Percentiles rank a stretch among this genome's conserved stretches.
phyloP scores from a whole-genome alignment of 108 stramenopile species.

The Skeletonema marinoi region DNA sequence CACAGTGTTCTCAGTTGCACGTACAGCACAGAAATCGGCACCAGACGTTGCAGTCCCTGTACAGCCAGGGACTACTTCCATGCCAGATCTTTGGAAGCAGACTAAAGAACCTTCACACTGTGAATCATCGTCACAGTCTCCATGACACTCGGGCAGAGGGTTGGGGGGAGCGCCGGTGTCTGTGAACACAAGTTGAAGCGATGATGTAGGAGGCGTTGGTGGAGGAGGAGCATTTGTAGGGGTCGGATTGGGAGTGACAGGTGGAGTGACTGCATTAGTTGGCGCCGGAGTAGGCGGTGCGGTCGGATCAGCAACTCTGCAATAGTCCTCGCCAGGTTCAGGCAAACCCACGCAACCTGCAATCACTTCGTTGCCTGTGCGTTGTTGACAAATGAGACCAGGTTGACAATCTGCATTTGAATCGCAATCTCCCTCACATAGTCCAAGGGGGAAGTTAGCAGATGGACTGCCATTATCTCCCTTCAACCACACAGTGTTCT shows the following conservation, averaged over 20 bases:
- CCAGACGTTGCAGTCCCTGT: not conserved
- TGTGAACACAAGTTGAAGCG: not conserved
- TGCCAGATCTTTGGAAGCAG: not conserved
- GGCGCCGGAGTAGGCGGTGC: not conserved
- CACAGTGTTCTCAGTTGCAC: not conserved
- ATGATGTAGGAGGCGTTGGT: not conserved
- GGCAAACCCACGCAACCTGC: slow-evolving; percentile 9
- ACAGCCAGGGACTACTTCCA: not conserved
- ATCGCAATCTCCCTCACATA: slow-evolving; percentile 24
- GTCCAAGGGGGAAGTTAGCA: slow-evolving; percentile 9
- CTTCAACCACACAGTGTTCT: not conserved
- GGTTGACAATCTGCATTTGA: not conserved
- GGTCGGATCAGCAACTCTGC: not conserved
- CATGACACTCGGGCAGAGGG: not conserved
- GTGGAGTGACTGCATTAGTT: no score
- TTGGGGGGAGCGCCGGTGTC: not conserved
- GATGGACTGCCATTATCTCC: slow-evolving; percentile 5
- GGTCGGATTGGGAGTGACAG: no score
- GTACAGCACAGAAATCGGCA: not conserved
- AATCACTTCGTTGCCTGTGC: slow-evolving; percentile 12
- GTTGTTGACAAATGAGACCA: slow-evolving; percentile 14
- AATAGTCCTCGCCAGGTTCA: not conserved
- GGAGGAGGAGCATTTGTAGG: no score
- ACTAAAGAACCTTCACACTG: not conserved
- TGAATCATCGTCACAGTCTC: not conserved